Conservation (phyloP, 495 filamentous ascomycete species). For the Chlorociboria aeruginascens region DNA sequence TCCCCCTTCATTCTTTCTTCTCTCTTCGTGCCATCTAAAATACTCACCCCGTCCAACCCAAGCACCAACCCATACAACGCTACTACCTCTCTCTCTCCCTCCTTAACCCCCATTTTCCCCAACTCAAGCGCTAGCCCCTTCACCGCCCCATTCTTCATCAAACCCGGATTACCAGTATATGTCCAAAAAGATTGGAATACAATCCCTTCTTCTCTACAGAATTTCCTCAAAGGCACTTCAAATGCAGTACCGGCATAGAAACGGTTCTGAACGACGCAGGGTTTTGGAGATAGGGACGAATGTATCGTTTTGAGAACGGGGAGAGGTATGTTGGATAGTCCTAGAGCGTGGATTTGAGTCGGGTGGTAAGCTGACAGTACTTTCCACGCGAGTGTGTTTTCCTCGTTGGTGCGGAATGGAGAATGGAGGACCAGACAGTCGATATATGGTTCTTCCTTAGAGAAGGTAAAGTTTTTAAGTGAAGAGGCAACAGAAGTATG, state of each 20-base stretch:
- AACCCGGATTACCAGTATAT: constrained; percentile 54
- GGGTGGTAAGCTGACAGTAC: constrained; percentile 54
- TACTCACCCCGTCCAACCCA: constrained; percentile 39
- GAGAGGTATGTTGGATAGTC: constrained; percentile 58
- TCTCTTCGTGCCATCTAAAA: constrained; percentile 62
- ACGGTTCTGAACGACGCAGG: constrained; percentile 64
- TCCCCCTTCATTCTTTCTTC: constrained; percentile 53
- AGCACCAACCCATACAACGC: constrained; percentile 60
- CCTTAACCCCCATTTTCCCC: constrained; percentile 28
- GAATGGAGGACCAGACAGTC: constrained; percentile 66
- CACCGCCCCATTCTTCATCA: constrained; percentile 42
- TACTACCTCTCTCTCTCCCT: constrained; percentile 32
- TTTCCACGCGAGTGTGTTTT: constrained; percentile 53
- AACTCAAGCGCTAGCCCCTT: constrained; percentile 37
- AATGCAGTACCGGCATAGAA: constrained; percentile 49
- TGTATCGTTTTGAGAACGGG: constrained; percentile 40
- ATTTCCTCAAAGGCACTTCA: constrained; percentile 48
- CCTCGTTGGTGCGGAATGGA: constrained; percentile 41
- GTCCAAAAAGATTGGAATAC: constrained; percentile 75
- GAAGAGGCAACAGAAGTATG: constrained; percentile 54
- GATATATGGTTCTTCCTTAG: constrained; percentile 41
- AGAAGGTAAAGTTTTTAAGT: constrained; percentile 44
- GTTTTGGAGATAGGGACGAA: constrained; percentile 33
- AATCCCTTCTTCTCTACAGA: constrained; percentile 46
- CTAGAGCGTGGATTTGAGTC: constrained; percentile 46